Base-by-base conservation (phyloP, 768 basidiomycete species). In the Boletus subcaerulescens region DNA sequence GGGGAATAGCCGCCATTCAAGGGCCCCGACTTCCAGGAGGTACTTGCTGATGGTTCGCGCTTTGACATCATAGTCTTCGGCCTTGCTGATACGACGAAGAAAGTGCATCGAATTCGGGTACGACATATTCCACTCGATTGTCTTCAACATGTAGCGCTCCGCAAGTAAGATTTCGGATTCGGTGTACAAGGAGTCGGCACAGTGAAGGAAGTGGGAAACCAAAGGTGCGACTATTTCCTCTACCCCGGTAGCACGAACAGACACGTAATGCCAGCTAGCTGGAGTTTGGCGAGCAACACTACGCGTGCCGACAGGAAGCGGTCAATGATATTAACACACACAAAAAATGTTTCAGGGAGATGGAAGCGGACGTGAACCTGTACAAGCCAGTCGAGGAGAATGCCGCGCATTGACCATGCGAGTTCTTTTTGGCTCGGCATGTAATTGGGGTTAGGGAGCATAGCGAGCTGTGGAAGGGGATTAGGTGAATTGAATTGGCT, bases 211-310 rank as follows among this genome's bases (percentile, higher is more conserved):
- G 73, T 94, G 90, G 29, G 75, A 74, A 24, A 93, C 86, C 22
- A 89, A 86, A 0, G 95, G 95, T 12, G 92, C 85, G 58, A 92
- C 83, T 40, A 93, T 93, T 70, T 97, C 94, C 71, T 98, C 95
- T 59, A 88, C 92, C 71, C 97, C 97, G 36, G 91, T 83, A 0
- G 95, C 84, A 97, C 77, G 73, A 96, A 90, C 62, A 98, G 82
- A 55, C 87, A 86, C 3, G 91, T 86, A 48, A 93, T 79, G 53
- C 95, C 95, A 53, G 96, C 92, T 36, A 97, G 85, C 70, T 97
- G 95, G 33, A 96, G 81, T 70, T 94, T 95, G 56, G 83, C 76
- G 32, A 94, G 76, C 1, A 89, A 97, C 84, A 39, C 52, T 12
- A 53, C 45, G 3, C 52, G 52, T 0, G 52, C 18, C 3, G 81